Percentiles rank a stretch among this genome's conserved stretches.
Evolutionary conservation across 2,329 filamentous ascomycete species (phyloP).

Genomic region (Pseudocercospora musae): DNA sequence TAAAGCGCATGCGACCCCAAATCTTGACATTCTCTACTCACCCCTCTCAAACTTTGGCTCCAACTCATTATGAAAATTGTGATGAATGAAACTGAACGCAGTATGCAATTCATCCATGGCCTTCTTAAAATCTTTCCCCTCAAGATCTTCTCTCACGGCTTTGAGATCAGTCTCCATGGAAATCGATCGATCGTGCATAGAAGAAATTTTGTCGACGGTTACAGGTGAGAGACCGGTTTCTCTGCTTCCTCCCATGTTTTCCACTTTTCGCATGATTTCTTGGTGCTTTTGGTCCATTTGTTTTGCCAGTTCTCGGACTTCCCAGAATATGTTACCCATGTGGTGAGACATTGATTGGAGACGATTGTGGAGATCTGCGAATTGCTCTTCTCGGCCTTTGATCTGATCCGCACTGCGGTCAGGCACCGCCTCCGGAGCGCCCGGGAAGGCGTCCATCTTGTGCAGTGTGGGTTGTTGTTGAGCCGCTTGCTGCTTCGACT

Average conservation of each 20-base stretch:
- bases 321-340: slow-evolving; percentile 59
- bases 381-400: slow-evolving; percentile 57
- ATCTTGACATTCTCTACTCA: not conserved
- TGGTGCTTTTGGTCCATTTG: slow-evolving; percentile 56
- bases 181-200: slow-evolving; percentile 16
- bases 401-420: slow-evolving; percentile 37
- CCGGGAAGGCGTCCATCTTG: slow-evolving; percentile 39
- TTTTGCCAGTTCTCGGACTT: slow-evolving; percentile 52
- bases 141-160: slow-evolving; percentile 52
- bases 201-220: slow-evolving; percentile 22
- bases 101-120: slow-evolving; percentile 54
- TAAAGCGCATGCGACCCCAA: not conserved
- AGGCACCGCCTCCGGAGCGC: slow-evolving; percentile 42
- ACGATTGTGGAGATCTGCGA: slow-evolving; percentile 80
- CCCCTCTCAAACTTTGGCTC: slow-evolving; percentile 38
- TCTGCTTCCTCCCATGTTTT: slow-evolving; percentile 50
- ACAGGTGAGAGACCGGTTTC: slow-evolving; percentile 27
- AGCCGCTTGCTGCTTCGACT: slow-evolving; percentile 25
- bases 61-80: slow-evolving; percentile 53
- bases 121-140: slow-evolving; percentile 56
- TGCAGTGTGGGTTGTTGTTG: slow-evolving; percentile 28
- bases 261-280: slow-evolving; percentile 46
- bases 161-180: slow-evolving; percentile 51
- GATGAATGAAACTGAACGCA: slow-evolving; percentile 40
- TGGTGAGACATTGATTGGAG: slow-evolving; percentile 71